Base-by-base conservation (phyloP, 2,329 filamentous ascomycete species). In the Ophiostoma sp. region DNA sequence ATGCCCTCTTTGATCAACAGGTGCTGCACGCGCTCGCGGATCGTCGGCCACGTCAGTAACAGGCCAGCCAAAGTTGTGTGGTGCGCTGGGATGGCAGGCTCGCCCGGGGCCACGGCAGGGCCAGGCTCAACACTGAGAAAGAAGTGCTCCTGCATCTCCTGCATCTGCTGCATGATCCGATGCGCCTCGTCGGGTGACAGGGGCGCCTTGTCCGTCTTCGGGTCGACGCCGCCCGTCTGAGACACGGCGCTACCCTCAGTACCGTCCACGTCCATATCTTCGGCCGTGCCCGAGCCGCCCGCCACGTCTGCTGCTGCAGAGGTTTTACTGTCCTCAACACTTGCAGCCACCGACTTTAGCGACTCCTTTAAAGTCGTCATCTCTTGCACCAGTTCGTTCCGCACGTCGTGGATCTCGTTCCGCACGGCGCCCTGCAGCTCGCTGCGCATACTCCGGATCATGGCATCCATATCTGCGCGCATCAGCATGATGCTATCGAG, bases 21-120 rank as follows among this genome's bases (percentile, higher is more conserved):
- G 65, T 77, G 78, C 70, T 75, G 81, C 45, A 91, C 87, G 75
- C 97, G 75, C 71, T 83, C 79, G 75, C 82, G 79, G 67, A 95
- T 92, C 0, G 87, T 84, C 0, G 84, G 84, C 87, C 90, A 93
- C 64, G 85, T 82, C 41, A 98, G 80, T 18, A 98, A 81, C 71
- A 93, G 86, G 66, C 95, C 91, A 0, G 93, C 93, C n/a, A 92
- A 87, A 0, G 93, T 97, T 0, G 92, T 96, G 75, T 98, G 94
- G 72, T 96, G 91, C 41, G 88, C 85, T 0, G 92, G 91, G 68
- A 96, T 91, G 1, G 89, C 86, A 14, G 90, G 85, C 72, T 87
- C 84, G 64, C 86, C 87, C 0, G 84, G 83, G 12, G 78, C 79
- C 6, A 85, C 83, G 11, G 81, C 78, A 7, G 82, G 81, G 7